Conservation (phyloP, 495 filamentous ascomycete genomes). For the Lophium mytilinum region DNA sequence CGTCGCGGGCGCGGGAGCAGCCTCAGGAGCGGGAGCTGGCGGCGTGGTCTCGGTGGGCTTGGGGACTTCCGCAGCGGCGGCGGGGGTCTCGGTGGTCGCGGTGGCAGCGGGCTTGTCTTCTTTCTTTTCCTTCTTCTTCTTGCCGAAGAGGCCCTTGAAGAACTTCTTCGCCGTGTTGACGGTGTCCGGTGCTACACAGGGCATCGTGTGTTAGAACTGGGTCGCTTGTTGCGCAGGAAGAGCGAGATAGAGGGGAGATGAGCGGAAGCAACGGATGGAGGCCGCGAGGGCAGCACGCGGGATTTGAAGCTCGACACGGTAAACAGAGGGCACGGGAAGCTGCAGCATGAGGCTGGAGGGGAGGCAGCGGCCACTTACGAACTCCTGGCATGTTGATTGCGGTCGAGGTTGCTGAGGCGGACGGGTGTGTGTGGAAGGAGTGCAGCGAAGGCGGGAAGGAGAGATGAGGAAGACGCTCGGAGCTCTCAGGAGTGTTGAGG, state of each 20-base stretch:
- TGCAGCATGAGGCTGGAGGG: not conserved
- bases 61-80: not conserved
- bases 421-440: not conserved
- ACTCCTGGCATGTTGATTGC: slow-evolving; percentile 25
- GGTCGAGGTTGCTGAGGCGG: not conserved
- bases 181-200: slow-evolving; percentile 21
- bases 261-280: not conserved
- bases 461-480: too few species aligned
- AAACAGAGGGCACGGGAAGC: not conserved
- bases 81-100: slow-evolving; percentile 8
- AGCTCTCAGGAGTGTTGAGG: too few species aligned
- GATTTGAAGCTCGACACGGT: too few species aligned
- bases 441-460: too few species aligned
- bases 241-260: not conserved
- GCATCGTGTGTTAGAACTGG: not conserved
- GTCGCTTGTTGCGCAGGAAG: not conserved
- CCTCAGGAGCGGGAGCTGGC: slow-evolving; percentile 12
- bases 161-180: slow-evolving; percentile 19
- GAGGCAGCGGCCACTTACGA: slow-evolving; percentile 15
- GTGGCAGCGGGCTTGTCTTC: slow-evolving; percentile 15
- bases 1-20: slow-evolving; percentile 11
- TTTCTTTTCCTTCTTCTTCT: slow-evolving; percentile 20
- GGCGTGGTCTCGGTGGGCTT: slow-evolving; percentile 22
- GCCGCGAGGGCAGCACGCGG: too few species aligned
- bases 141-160: slow-evolving; percentile 25